phyloP scores from a whole-genome alignment of 495 filamentous ascomycete species.

The Penicillium longicatenatum region DNA sequence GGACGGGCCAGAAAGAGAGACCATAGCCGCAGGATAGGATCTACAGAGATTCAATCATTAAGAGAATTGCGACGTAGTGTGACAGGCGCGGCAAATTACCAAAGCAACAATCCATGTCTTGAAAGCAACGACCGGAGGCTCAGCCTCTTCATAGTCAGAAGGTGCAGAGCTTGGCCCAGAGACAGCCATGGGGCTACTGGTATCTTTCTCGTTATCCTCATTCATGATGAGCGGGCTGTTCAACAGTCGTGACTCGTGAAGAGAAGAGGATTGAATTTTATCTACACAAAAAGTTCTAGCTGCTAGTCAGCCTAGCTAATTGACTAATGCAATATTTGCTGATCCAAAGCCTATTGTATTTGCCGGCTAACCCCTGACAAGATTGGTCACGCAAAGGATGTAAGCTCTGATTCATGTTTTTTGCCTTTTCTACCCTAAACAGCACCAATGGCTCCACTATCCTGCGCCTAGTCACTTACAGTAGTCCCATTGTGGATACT shows the following conservation, averaged over 20 bases:
- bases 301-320: no score
- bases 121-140: constrained; percentile 22
- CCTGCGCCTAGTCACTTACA: not conserved
- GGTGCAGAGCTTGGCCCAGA: constrained; percentile 6
- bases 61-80: no score
- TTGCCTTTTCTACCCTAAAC: not conserved
- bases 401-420: not conserved
- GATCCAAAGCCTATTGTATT: no score
- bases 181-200: not conserved
- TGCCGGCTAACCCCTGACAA: not conserved
- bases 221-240: constrained; percentile 10
- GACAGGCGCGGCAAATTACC: constrained; percentile 10
- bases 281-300: not conserved
- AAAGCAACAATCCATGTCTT: constrained; percentile 30
- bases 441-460: not conserved
- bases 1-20: constrained; percentile 29
- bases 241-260: no score
- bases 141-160: constrained; percentile 2
- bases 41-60: constrained; percentile 12
- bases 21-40: constrained; percentile 33
- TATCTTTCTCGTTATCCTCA: constrained; percentile 13
- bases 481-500: not conserved
- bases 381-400: not conserved
- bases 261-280: no score
- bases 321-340: no score